Conservation (phyloP, 306 rosid genomes). For the Geum urbanum region DNA sequence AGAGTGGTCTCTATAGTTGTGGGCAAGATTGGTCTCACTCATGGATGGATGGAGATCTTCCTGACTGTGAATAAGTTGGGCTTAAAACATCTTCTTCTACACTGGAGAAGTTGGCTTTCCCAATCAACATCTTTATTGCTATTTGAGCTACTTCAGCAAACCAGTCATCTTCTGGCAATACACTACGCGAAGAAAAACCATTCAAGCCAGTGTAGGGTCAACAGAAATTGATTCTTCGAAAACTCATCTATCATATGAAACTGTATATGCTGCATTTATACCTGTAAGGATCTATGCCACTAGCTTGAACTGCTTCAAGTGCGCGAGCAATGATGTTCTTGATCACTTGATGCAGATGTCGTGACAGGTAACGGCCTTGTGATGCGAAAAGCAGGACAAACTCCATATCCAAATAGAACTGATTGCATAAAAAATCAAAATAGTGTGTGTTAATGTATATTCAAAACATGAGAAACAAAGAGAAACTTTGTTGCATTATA, state of each 20-base stretch:
- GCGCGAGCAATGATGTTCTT: conserved; percentile 70
- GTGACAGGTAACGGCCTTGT: conserved; percentile 83
- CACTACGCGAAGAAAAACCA: conserved; percentile 39
- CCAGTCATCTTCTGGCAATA: conserved; percentile 87
- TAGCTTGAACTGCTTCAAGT: conserved; percentile 60
- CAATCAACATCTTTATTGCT: conserved; percentile 67
- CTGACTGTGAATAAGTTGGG: conserved; percentile 52
- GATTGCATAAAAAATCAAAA: conserved; percentile 19
- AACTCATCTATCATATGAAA: neutral
- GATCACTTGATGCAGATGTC: conserved; percentile 78
- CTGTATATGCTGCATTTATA: conserved; percentile 15
- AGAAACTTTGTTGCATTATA: conserved; percentile 27
- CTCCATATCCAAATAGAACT: conserved; percentile 89
- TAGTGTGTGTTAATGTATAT: neutral
- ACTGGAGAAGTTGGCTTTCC: conserved; percentile 54
- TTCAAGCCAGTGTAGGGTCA: neutral
- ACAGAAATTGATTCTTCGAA: neutral
- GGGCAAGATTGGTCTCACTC: conserved; percentile 27
- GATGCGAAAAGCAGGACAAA: conserved; percentile 83
- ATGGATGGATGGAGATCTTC: conserved; percentile 44
- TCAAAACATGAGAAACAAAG: neutral
- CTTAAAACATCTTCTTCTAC: conserved; percentile 53
- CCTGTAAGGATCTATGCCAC: conserved; percentile 93
- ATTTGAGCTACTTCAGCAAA: conserved; percentile 89
- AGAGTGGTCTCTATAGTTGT: conserved; percentile 2